Evolutionary conservation across 2,329 filamentous ascomycete genomes (phyloP).

Genomic region (Fusarium haematococcum): DNA sequence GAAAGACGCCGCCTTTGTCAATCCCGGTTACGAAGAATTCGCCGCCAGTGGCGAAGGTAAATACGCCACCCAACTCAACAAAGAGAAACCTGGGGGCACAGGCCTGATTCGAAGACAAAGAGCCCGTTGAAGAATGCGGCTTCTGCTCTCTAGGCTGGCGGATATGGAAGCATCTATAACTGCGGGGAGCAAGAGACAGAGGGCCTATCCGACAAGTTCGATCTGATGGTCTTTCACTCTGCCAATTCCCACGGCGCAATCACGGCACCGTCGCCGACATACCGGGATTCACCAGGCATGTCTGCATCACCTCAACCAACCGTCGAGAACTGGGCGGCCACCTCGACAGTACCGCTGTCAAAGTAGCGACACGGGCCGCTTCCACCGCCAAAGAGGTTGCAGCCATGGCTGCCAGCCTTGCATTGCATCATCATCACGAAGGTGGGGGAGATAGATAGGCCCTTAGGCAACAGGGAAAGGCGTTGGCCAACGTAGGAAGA

Average conservation of each 20-base stretch:
- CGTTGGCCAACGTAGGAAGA: no score
- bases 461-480: background rate
- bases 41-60: background rate
- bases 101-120: background rate
- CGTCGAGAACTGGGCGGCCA: background rate
- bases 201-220: background rate
- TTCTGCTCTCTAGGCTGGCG: no score
- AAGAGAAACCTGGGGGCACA: background rate
- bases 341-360: no score
- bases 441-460: background rate
- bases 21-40: background rate
- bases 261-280: background rate
- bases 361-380: background rate
- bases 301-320: background rate
- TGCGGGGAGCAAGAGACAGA: background rate
- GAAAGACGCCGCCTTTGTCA: background rate
- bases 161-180: background rate
- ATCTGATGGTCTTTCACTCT: background rate
- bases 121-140: no score
- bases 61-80: background rate
- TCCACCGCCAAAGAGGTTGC: background rate
- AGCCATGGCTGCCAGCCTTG: background rate
- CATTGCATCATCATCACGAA: background rate
- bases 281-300: background rate
- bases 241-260: background rate